Evolutionary conservation across 2,329 filamentous ascomycete species (phyloP).

Genomic region (Alternaria arbusti): DNA sequence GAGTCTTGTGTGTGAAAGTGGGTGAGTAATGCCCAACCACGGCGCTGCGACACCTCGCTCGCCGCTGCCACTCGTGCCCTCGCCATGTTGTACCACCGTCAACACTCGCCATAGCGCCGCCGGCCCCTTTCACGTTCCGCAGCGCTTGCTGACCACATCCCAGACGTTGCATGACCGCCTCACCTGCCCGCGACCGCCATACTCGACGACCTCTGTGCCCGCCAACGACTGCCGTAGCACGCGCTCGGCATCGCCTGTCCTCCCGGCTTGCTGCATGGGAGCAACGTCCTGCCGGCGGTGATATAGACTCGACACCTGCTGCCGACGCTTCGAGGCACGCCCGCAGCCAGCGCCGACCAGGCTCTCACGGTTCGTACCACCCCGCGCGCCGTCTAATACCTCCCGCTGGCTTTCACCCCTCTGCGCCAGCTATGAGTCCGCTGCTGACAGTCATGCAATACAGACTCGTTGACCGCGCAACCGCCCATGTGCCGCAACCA

Average conservation of each 20-base stretch:
- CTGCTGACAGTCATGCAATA: constrained; percentile 46
- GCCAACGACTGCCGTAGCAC: constrained; percentile 25
- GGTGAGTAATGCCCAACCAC: constrained; percentile 37
- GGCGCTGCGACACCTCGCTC: constrained; percentile 31
- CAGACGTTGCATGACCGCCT: constrained; percentile 32
- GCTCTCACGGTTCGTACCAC: constrained; percentile 45
- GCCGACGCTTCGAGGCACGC: constrained; percentile 37
- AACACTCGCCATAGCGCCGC: constrained; percentile 37
- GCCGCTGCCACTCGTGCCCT: constrained; percentile 43
- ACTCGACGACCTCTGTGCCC: not conserved
- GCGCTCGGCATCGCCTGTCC: constrained; percentile 20
- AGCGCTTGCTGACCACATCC: constrained; percentile 38
- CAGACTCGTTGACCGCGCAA: constrained; percentile 26
- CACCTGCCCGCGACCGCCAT: constrained; percentile 18
- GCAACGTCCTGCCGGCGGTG: constrained; percentile 23
- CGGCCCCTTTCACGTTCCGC: constrained; percentile 35
- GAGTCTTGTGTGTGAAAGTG: constrained; percentile 9
- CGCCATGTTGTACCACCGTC: constrained; percentile 45
- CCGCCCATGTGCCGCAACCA: constrained; percentile 36
- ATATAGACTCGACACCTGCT: constrained; percentile 32
- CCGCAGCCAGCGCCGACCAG: constrained; percentile 39
- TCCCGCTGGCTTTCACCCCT: constrained; percentile 15
- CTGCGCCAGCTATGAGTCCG: constrained; percentile 13
- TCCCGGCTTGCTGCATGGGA: constrained; percentile 28
- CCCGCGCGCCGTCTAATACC: constrained; percentile 28